A percentile compares a stretch with the other conserved stretches of the same genome.
Evolutionary conservation across 306 rosid species (phyloP).

Genomic region (Vicia sativa): DNA sequence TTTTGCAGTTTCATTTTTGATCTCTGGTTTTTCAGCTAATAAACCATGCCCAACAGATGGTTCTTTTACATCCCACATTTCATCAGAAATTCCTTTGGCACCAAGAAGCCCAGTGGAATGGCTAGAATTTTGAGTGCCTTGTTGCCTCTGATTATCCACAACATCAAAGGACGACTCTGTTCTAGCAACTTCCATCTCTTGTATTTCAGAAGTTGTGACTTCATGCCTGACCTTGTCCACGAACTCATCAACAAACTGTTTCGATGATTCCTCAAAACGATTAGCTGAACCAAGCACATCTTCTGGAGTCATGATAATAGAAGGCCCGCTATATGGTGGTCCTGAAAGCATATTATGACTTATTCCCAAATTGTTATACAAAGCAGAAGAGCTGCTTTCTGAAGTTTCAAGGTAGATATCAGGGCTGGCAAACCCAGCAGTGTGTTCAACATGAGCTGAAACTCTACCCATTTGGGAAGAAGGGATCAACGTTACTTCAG

Average conservation of each 20-base stretch:
- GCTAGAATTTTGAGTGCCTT: slow-evolving; percentile 45
- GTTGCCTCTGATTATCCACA: slow-evolving; percentile 43
- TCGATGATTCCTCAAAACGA: slow-evolving; percentile 62
- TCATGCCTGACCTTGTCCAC: slow-evolving; percentile 59
- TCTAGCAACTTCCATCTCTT: slow-evolving; percentile 46
- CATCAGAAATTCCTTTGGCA: slow-evolving; percentile 77
- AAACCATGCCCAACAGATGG: slow-evolving; percentile 49
- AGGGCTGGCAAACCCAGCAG: slow-evolving; percentile 43
- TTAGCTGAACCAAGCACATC: slow-evolving; percentile 76
- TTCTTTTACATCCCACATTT: slow-evolving; percentile 71
- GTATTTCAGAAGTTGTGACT: slow-evolving; percentile 56
- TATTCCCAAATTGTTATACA: slow-evolving; percentile 42
- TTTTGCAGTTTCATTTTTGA: slow-evolving; percentile 42
- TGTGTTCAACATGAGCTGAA: slow-evolving; percentile 38
- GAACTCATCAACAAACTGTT: slow-evolving; percentile 65
- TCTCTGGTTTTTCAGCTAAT: slow-evolving; percentile 52
- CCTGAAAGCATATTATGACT: slow-evolving; percentile 46
- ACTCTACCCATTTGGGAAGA: slow-evolving; percentile 62
- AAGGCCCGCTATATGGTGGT: slow-evolving; percentile 45
- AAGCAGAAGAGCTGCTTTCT: slow-evolving; percentile 56
- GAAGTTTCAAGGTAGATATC: slow-evolving; percentile 50
- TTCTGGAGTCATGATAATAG: slow-evolving; percentile 47
- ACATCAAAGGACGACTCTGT: slow-evolving; percentile 42
- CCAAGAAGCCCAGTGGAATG: slow-evolving; percentile 62
- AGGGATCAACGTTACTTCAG: slow-evolving; percentile 51